These are phyloP conservation scores for Borovskyia barvae DNA, from an alignment of 208 protist species.

Conservation along the genomic window DNA sequence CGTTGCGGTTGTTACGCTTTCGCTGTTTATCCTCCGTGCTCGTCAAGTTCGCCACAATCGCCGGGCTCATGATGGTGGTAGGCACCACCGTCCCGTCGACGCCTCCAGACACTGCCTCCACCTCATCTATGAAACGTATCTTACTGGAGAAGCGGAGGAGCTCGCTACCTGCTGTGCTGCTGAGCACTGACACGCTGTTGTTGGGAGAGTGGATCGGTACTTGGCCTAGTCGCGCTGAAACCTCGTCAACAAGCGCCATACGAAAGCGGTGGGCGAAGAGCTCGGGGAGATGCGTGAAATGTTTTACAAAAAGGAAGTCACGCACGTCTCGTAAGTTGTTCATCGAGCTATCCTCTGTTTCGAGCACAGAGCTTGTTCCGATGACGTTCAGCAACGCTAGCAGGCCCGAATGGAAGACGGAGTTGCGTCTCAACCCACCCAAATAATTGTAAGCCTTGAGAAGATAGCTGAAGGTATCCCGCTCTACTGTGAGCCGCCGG, in stretches of 20 bases:
- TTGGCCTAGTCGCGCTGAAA: conserved; percentile 39
- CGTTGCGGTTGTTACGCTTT: conserved; percentile 15
- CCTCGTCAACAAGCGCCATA: conserved; percentile 43
- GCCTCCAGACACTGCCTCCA: conserved; percentile 56
- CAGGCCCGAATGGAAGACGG: conserved; percentile 68
- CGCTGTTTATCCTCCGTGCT: conserved; percentile 40
- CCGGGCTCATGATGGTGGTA: conserved; percentile 37
- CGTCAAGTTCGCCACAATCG: conserved; percentile 36
- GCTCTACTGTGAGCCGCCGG: conserved; percentile 62
- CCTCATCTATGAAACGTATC: conserved; percentile 73
- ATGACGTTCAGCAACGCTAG: conserved; percentile 51
- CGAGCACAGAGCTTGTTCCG: conserved; percentile 10
- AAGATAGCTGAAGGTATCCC: conserved; percentile 53
- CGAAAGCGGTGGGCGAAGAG: conserved; percentile 40
- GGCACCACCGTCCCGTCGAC: conserved; percentile 45
- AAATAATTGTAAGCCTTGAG: conserved; percentile 54
- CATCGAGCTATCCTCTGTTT: conserved; percentile 14
- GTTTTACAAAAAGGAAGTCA: conserved; percentile 57
- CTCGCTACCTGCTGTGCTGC: conserved; percentile 51
- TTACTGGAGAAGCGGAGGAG: conserved; percentile 46
- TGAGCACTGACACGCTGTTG: conserved; percentile 57
- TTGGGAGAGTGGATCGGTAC: conserved; percentile 39
- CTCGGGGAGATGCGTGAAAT: conserved; percentile 38
- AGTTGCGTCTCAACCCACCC: conserved; percentile 46
- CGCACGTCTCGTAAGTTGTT: conserved; percentile 58